Conservation (phyloP, 495 filamentous ascomycete genomes). For the Ramalina intermedia region DNA sequence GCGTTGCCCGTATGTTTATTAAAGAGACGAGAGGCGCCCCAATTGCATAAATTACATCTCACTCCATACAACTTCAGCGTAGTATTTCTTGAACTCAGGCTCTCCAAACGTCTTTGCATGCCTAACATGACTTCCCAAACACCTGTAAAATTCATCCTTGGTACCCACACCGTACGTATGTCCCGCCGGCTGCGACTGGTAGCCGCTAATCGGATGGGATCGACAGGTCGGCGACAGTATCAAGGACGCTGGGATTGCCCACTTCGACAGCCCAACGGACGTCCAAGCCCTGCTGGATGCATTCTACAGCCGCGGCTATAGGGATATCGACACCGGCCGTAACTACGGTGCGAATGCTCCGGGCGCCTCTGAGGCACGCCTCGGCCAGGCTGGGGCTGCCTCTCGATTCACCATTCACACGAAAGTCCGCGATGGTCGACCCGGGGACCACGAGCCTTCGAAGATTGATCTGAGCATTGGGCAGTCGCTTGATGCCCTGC, state of each 20-base stretch:
- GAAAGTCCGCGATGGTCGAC: not conserved
- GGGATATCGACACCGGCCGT: constrained; percentile 16
- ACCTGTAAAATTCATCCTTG: not conserved
- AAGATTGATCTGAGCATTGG: constrained; percentile 18
- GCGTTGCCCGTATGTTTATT: not conserved
- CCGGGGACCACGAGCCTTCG: constrained; percentile 9
- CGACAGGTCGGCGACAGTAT: constrained; percentile 1
- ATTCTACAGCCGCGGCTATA: constrained; percentile 15
- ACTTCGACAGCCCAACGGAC: constrained; percentile 15
- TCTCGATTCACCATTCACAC: constrained; percentile 17
- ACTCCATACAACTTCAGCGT: not conserved
- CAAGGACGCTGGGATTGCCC: constrained; percentile 8
- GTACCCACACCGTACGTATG: constrained; percentile 1
- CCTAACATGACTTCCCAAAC: not conserved
- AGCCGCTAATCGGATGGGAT: not conserved
- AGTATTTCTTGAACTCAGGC: not conserved
- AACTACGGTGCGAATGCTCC: constrained; percentile 14
- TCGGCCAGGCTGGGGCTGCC: constrained; percentile 7
- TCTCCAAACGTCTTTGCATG: not conserved
- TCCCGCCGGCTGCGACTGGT: not conserved
- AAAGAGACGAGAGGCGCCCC: not conserved
- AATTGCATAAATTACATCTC: not conserved
- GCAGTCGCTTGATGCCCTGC: constrained; percentile 17
- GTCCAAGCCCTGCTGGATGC: constrained; percentile 15
- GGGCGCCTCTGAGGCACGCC: constrained; percentile 13